A percentile compares a stretch with the other conserved stretches of the same genome.
phyloP scores from a whole-genome alignment of 768 basidiomycete species.

The Jaapia argillacea region DNA sequence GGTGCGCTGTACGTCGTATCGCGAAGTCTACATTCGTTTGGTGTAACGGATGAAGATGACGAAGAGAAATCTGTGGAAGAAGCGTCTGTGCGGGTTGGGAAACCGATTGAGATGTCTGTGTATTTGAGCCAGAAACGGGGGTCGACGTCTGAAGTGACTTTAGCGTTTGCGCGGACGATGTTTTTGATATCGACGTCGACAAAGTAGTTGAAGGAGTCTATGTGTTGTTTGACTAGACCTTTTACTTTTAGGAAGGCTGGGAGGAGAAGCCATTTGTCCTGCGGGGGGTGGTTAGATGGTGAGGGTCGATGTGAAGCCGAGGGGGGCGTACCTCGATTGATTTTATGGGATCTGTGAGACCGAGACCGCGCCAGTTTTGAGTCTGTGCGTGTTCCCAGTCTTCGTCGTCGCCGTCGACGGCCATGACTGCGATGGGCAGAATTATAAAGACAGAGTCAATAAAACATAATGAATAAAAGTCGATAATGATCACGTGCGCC shows the following conservation, averaged over 20 bases:
- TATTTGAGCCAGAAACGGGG: conserved; percentile 96
- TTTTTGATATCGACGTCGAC: conserved; percentile 96
- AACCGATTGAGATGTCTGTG: conserved; percentile 88
- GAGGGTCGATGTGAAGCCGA: neutral
- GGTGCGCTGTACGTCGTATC: conserved; percentile 93
- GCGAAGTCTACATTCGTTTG: conserved; percentile 93
- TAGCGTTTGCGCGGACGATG: conserved; percentile 88
- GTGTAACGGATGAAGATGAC: conserved; percentile 86
- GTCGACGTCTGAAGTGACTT: conserved; percentile 93
- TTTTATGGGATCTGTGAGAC: conserved; percentile 85
- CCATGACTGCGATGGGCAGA: too few species aligned
- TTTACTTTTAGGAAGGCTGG: conserved; percentile 97
- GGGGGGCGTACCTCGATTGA: conserved; percentile 66
- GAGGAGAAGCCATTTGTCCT: conserved; percentile 98
- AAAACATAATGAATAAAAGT: too few species aligned
- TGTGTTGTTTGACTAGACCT: conserved; percentile 97
- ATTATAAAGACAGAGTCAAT: too few species aligned
- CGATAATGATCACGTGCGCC: too few species aligned
- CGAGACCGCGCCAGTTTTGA: conserved; percentile 65
- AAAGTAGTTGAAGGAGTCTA: conserved; percentile 98
- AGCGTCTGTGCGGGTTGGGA: conserved; percentile 82
- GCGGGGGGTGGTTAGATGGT: conserved; percentile 1
- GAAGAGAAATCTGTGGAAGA: conserved; percentile 68
- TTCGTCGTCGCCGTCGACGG: conserved; percentile 18
- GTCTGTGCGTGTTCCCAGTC: conserved; percentile 52